These are phyloP conservation scores for Cutaneotrichosporon sp. DNA, from an alignment of 1,284 basidiomycete genomes.

Conservation along the genomic window DNA sequence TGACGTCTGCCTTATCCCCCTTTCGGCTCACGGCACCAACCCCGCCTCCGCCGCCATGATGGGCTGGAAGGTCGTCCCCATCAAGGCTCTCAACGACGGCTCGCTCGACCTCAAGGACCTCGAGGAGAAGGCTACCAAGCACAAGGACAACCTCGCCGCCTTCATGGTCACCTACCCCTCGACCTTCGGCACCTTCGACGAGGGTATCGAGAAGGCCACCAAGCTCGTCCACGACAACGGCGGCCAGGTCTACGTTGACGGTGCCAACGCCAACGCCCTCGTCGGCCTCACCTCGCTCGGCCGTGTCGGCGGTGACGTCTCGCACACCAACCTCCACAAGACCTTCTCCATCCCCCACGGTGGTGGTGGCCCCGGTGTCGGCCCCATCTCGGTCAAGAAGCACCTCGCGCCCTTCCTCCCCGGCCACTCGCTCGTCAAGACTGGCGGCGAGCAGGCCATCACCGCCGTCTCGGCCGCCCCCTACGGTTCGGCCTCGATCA, in stretches of 20 bases:
- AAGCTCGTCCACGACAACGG: conserved; percentile 91
- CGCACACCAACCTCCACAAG: conserved; percentile 97
- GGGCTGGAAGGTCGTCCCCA: conserved; percentile 90
- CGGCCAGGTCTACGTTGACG: conserved; percentile 97
- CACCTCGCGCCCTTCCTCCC: conserved; percentile 95
- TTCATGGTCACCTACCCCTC: conserved; percentile 99
- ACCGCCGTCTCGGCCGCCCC: conserved; percentile 88
- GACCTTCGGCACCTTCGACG: conserved; percentile 96
- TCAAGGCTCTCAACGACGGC: conserved; percentile 85
- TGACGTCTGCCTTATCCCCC: conserved; percentile 90
- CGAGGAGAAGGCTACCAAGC: conserved; percentile 79
- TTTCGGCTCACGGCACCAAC: conserved; percentile 95
- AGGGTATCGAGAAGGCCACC: conserved; percentile 88
- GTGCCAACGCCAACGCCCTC: conserved; percentile 95
- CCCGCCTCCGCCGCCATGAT: conserved; percentile 97
- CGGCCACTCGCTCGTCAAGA: conserved; percentile 74
- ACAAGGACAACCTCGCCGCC: conserved; percentile 89
- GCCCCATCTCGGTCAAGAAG: conserved; percentile 90
- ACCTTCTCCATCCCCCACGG: conserved; percentile 76
- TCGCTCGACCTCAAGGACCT: conserved; percentile 88
- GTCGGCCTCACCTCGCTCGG: conserved; percentile 95
- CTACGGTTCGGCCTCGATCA: conserved; percentile 91
- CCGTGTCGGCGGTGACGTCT: conserved; percentile 93
- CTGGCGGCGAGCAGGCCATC: conserved; percentile 72
- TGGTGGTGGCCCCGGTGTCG: conserved; percentile 88